These are phyloP conservation scores for Entophlyctis helioformis DNA, from an alignment of 192 early-diverging fungal species.

Conservation along the genomic window DNA sequence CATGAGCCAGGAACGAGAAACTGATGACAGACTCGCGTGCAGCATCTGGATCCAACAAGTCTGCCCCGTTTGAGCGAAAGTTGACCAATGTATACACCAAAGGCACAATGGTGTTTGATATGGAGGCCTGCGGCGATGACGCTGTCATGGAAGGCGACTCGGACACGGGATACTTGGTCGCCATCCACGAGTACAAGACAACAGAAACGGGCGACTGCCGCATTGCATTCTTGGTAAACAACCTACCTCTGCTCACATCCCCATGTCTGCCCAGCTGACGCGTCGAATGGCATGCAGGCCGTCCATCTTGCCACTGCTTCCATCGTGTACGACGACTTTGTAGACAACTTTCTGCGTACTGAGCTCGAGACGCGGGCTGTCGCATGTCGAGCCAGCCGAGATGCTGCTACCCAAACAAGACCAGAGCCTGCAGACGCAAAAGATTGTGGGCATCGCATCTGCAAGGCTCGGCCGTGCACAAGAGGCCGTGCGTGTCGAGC, in stretches of 20 bases:
- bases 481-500: too few species aligned
- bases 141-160: slow-evolving; percentile 6
- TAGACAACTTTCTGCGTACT: slow-evolving; percentile 44
- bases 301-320: slow-evolving; percentile 57
- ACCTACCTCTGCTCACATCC: too few species aligned
- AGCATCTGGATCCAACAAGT: slow-evolving; percentile 53
- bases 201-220: too few species aligned
- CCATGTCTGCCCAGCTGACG: too few species aligned
- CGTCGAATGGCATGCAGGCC: slow-evolving; percentile 18
- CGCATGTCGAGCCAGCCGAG: slow-evolving; percentile 55
- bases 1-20: background rate
- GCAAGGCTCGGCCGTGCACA: too few species aligned
- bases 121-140: slow-evolving; percentile 12
- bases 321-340: slow-evolving; percentile 59
- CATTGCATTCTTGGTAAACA: too few species aligned
- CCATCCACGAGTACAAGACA: background rate
- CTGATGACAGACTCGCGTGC: background rate
- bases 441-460: too few species aligned
- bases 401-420: slow-evolving; percentile 52
- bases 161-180: background rate
- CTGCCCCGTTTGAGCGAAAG: slow-evolving; percentile 54
- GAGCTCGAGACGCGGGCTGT: slow-evolving; percentile 59
- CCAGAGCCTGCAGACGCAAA: too few species aligned
- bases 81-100: slow-evolving; percentile 58
- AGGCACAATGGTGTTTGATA: slow-evolving; percentile 45